phyloP scores from a whole-genome alignment of 371 early-diverging fungal genomes.

The Rhizopus arrhizus region DNA sequence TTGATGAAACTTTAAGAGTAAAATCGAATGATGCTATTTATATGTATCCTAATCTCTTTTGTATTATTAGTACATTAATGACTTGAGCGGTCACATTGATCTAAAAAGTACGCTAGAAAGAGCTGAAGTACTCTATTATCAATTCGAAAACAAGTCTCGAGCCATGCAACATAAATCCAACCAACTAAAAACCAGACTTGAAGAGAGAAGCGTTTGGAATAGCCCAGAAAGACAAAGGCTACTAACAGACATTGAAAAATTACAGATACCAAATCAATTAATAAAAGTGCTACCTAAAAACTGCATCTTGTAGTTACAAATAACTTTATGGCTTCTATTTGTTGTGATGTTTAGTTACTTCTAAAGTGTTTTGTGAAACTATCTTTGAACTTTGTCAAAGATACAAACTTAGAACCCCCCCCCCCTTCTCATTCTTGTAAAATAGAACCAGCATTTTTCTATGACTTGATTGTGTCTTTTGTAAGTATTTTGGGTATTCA shows the following conservation, averaged over 20 bases:
- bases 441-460: no score
- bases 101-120: conserved; percentile 75
- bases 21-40: neutral
- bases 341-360: no score
- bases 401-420: no score
- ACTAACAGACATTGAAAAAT: conserved; percentile 30
- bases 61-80: conserved; percentile 77
- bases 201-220: conserved; percentile 46
- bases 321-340: no score
- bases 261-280: conserved; percentile 21
- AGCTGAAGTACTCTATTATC: conserved; percentile 79
- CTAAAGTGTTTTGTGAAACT: no score
- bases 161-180: conserved; percentile 53
- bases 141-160: conserved; percentile 63
- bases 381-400: no score
- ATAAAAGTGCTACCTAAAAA: no score
- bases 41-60: neutral
- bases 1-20: conserved; percentile 90
- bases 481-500: no score
- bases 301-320: no score
- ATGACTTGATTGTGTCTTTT: no score
- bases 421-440: no score
- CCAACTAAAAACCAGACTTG: conserved; percentile 34
- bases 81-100: conserved; percentile 76
- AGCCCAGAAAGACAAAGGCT: conserved; percentile 30